Evolutionary conservation across 1,284 basidiomycete genomes (phyloP), one percentile per base, ranked within the genome.

Genomic region (Phellinidium pouzarii): DNA sequence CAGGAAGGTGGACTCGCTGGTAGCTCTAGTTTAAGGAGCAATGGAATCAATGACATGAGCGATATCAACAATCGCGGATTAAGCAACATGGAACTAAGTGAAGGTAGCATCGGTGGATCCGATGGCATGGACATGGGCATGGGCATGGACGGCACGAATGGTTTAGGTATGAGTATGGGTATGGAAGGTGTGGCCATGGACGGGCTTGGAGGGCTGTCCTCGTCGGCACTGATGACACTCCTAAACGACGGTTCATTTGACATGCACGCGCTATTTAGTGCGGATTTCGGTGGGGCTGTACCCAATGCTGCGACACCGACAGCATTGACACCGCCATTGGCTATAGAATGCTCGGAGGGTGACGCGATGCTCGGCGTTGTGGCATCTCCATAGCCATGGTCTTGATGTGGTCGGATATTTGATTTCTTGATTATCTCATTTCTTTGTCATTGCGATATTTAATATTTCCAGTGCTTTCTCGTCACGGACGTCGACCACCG

Each of bases 161-260:
- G 22, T 11, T 9, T 45, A 34, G 27, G 36, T 7, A 1, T 26
- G 9, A 44, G 31, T 14, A 29, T 26, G 4, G 31, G 22, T 6
- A 45, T 44, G 11, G 51, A 31, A 7, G 31, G 52, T 3, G 37
- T 48, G 31, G 31, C 22, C 4, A 42, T 50, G 50, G 46, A 38
- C 1, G 36, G 23, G 7, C 11, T 26, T 17, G 23, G 47, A 17
- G 52, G 59, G 20, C 65, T 69, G 64, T 64, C 64, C 31, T 58
- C 67, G 4, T 59, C 60, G 41, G 68, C 69, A 42, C 50, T 72
- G 19, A 63, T 71, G 59, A 66, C 69, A 37, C 61, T 71, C 54
- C 63, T 71, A 53, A 65, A 60, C 43, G 70, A 69, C 42, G 61
- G 56, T n/a, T 52, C 49, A n/a, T 57, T 71, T 41, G 69, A 70